Percentiles rank a stretch among this genome's conserved stretches.
Conservation (phyloP, 2,329 filamentous ascomycete species). For the Elsinoe batatas region DNA sequence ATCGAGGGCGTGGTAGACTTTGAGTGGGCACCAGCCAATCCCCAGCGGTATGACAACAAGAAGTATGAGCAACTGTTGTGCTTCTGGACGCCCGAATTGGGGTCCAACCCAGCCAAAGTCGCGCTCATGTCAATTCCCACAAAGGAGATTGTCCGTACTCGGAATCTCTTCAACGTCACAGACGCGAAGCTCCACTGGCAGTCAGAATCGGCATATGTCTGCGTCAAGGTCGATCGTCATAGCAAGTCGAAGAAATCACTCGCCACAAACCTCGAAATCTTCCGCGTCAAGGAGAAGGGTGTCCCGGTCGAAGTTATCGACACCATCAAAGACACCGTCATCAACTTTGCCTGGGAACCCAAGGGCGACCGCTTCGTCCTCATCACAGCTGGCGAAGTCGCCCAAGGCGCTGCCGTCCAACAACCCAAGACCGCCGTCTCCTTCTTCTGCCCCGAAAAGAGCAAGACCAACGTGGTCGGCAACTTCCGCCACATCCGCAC, state of each 20-base stretch:
- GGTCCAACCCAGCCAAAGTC: slow-evolving; percentile 95
- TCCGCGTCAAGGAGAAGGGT: slow-evolving; percentile 93
- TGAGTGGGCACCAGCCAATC: slow-evolving; percentile 85
- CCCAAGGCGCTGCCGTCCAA: slow-evolving; percentile 66
- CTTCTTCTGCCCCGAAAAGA: slow-evolving; percentile 95
- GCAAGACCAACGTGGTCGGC: slow-evolving; percentile 68
- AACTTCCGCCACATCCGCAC: slow-evolving; percentile 97
- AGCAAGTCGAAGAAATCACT: slow-evolving; percentile 98
- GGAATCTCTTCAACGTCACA: slow-evolving; percentile 96
- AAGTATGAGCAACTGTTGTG: slow-evolving; percentile 91
- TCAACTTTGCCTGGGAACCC: slow-evolving; percentile 99
- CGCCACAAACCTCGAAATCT: slow-evolving; percentile 95
- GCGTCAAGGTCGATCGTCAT: slow-evolving; percentile 97
- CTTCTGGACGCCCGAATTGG: slow-evolving; percentile 98
- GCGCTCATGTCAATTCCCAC: slow-evolving; percentile 92
- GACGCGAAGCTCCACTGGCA: slow-evolving; percentile 99
- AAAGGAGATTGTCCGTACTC: slow-evolving; percentile 84
- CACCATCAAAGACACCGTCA: slow-evolving; percentile 94
- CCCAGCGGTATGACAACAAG: slow-evolving; percentile 76
- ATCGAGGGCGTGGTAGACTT: slow-evolving; percentile 96
- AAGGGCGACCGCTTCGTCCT: slow-evolving; percentile 96
- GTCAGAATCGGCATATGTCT: slow-evolving; percentile 84
- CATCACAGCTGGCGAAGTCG: slow-evolving; percentile 84
- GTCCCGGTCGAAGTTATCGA: slow-evolving; percentile 97
- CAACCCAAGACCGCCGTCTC: slow-evolving; percentile 81